Base-by-base conservation (phyloP, 2,329 filamentous ascomycete species). In the Pseudogymnoascus verrucosus region DNA sequence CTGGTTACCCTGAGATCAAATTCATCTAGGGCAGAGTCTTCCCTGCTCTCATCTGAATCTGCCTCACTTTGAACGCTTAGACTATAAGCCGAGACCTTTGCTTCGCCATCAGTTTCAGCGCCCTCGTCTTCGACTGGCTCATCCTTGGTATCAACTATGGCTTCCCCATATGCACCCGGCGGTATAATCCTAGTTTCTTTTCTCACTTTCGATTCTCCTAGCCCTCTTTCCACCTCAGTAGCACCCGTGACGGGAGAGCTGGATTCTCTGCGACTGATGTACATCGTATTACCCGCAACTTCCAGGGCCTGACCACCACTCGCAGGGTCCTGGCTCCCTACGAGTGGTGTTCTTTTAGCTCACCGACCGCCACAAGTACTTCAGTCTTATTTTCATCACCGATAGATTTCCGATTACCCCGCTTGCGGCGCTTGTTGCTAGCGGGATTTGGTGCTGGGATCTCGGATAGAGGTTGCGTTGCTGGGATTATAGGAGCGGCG, bases 301-400 rank as follows among this genome's bases (percentile, higher is more conserved):
- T 68, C 71, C 72, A 74, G 72, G 72, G 67, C 44, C 47, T 59
- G 61, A 67, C 66, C 63, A 72, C 70, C 74, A 74, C 73, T 70
- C 72, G 71, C 65, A 72, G 67, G 70, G 63, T 65, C 74, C 72
- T 74, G 73, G 70, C 67, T 64, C 67, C 66, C 65, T 74, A 73
- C 69, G 71, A 73, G 71, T 74, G 74, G 69, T 63, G 64, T 47
- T 61, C 69, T 71, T 75, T 75, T 74, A 64, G 65, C 63, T 63
- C 51, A 36, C 5, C 28, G 28, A 36, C 51, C 3, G 28, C 16
- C 5, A 57, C 51, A 2, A 5, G 28, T 21, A 16, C 8, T 21
- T 19, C 51, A 21, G 28, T 36, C 51, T 57, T 57, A 34, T 36
- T 57, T 34, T 57, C 51, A 21, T 57, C 51, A 14, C 51, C 51